Evolutionary conservation across 306 rosid species (phyloP), one percentile per base, ranked within the genome.

Genomic region (Vicia sativa): DNA sequence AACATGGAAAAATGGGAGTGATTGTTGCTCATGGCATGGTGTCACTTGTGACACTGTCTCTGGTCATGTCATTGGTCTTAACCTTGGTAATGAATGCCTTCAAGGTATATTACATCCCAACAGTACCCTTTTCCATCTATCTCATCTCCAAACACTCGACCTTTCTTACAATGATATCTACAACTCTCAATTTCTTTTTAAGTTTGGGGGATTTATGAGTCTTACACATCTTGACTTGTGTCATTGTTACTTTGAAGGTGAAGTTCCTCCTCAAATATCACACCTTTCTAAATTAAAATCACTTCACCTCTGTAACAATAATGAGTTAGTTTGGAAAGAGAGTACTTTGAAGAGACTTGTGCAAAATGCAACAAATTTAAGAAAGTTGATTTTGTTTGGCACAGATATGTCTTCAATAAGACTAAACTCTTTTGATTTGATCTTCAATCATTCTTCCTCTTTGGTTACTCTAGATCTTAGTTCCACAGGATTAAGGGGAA

Each of bases 21-120:
- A 68, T 14, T 68, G 80, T 4, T 76, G 80, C 11, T 76, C 52
- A 29, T 75, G 79, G 75, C 19, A 13, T 9, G 74, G 79, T 2
- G n/a, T 61, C 39, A 68, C 52, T 0, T 76, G 80, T 3, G 52
- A 68, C 25, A 6, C 59, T 11, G 8, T 11, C 21, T 41, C 25
- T 0, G 65, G 79, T 34, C 49, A 75, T 1, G 66, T 69, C 16
- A 62, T 53, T 43, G 71, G 60, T 14, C 46, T 76, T 0, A 63
- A 76, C 25, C 80, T 76, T 3, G 35, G 59, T 1, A 8, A 49
- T 11, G 38, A 63, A n/a, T 59, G 58, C 19, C 66, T 74, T 3
- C 0, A 3, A 0, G 78, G 78, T 55, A 5, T 0, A 1, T 10
- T 74, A 18, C 41, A 65, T 55, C 50, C 39, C 0, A 74, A 55